These are phyloP conservation scores for Collybia sordida DNA, from an alignment of 768 basidiomycete species.

Conservation along the genomic window DNA sequence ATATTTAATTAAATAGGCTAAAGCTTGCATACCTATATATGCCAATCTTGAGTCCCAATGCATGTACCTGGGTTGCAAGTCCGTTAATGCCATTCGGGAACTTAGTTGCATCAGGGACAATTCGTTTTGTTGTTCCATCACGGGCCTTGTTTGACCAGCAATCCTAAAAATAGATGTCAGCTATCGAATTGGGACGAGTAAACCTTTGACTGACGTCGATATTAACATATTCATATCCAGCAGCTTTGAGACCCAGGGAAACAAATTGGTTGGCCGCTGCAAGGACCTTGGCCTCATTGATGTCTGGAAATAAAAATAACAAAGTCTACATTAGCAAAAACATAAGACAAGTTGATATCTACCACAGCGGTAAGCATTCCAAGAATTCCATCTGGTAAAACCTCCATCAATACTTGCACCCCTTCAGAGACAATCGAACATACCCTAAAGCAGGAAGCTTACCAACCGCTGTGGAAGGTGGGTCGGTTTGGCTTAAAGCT, in stretches of 20 bases:
- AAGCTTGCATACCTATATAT: slow-evolving; percentile 42
- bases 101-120: slow-evolving; percentile 49
- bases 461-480: slow-evolving; percentile 39
- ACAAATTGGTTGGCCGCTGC: slow-evolving; percentile 46
- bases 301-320: slow-evolving; percentile 30
- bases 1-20: background rate
- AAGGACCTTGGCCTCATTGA: slow-evolving; percentile 43
- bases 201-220: slow-evolving; percentile 38
- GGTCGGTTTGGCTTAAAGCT: slow-evolving; percentile 26
- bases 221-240: slow-evolving; percentile 52
- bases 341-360: slow-evolving; percentile 5
- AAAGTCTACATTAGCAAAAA: background rate
- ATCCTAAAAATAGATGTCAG: slow-evolving; percentile 30
- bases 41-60: slow-evolving; percentile 47
- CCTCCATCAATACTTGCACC: background rate
- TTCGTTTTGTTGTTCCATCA: slow-evolving; percentile 37
- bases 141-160: slow-evolving; percentile 46
- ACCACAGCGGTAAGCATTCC: slow-evolving; percentile 51
- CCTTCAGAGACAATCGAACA: background rate
- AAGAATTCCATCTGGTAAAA: slow-evolving; percentile 46
- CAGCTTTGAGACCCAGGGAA: slow-evolving; percentile 45
- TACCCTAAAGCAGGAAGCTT: slow-evolving; percentile 49
- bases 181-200: background rate
- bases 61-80: slow-evolving; percentile 43
- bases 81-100: slow-evolving; percentile 52